Conservation (phyloP, 768 basidiomycete species). For the Collybia sp. region DNA sequence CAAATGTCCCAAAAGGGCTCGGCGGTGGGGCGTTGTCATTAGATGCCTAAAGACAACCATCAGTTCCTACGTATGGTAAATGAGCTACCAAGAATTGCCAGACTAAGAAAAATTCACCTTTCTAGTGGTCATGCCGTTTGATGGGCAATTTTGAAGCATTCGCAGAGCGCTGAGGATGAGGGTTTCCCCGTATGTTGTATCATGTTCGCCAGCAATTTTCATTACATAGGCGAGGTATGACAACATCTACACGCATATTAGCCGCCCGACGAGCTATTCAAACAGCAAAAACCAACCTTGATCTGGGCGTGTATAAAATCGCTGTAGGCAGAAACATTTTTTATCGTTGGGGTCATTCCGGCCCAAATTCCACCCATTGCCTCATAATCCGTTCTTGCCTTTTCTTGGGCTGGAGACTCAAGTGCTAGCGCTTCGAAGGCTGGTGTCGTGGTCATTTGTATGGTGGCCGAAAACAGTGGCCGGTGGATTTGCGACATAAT, state of each 20-base stretch:
- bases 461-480: conserved; percentile 53
- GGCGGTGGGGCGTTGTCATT: conserved; percentile 70
- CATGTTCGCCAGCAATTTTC: conserved; percentile 52
- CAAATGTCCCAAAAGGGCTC: conserved; percentile 74
- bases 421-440: conserved; percentile 76
- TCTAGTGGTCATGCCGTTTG: conserved; percentile 75
- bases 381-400: conserved; percentile 73
- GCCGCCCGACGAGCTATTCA: conserved; percentile 1
- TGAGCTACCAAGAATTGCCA: background rate
- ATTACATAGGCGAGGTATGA: conserved; percentile 91
- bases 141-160: conserved; percentile 91
- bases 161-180: conserved; percentile 78
- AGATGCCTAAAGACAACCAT: conserved; percentile 92
- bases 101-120: conserved; percentile 44
- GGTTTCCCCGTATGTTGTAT: conserved; percentile 73
- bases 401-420: conserved; percentile 77
- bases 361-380: conserved; percentile 81
- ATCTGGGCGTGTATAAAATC: conserved; percentile 89
- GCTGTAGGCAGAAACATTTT: conserved; percentile 67
- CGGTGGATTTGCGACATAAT: conserved; percentile 85
- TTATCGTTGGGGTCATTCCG: conserved; percentile 74
- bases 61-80: conserved; percentile 57
- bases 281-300: conserved; percentile 52
- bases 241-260: conserved; percentile 55
- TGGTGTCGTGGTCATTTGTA: conserved; percentile 69